Evolutionary conservation across 2,329 filamentous ascomycete genomes (phyloP), one percentile per base, ranked within the genome.

Genomic region (Neophaeococcomyces mojaviensis): DNA sequence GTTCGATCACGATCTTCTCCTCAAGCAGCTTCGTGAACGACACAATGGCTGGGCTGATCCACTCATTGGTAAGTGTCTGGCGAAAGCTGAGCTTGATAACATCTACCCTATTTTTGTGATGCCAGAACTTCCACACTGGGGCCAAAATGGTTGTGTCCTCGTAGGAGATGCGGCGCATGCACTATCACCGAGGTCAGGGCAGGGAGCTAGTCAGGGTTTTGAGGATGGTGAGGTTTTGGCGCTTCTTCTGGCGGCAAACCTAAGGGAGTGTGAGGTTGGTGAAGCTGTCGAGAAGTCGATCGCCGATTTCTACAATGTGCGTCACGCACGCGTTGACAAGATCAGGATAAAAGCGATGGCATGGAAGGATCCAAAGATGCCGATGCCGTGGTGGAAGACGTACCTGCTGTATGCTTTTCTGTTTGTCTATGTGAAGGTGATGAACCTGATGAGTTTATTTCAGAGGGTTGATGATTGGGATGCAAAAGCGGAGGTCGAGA

Each of bases 91-190:
- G 0, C 60, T 71, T 7, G 58, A 68, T 36, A 66, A 60, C 26
- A 63, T 76, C 39, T 73, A 68, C 44, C 72, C 72, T 3, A 68
- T 65, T 0, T 74, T 68, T 64, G 68, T 68, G 0, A 66, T 66
- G 2, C 69, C 71, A 0, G 55, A 60, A 13, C 60, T 77, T 2
- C 66, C 68, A 9, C 63, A 61, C 13, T 77, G 72, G 73, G 64
- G 66, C 16, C 59, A 63, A 2, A 60, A 69, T 12, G 37, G 37
- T 3, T n/a, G 18, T 28, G 64, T 80, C 3, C 59, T 81, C 2
- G 60, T 79, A 2, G 77, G 77, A 3, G 77, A 80, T 57, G 75
- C 75, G 2, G 76, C 74, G 1, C 76, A 80, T 39, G 37, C 37
- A 24, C 16, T 39, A 12, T 24, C 37, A 24, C 37, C 37, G 6